Percentiles rank a stretch among this genome's conserved stretches.
phyloP scores from a whole-genome alignment of 1,139 yeast genomes.

The Yamadazyma membranifaciens region DNA sequence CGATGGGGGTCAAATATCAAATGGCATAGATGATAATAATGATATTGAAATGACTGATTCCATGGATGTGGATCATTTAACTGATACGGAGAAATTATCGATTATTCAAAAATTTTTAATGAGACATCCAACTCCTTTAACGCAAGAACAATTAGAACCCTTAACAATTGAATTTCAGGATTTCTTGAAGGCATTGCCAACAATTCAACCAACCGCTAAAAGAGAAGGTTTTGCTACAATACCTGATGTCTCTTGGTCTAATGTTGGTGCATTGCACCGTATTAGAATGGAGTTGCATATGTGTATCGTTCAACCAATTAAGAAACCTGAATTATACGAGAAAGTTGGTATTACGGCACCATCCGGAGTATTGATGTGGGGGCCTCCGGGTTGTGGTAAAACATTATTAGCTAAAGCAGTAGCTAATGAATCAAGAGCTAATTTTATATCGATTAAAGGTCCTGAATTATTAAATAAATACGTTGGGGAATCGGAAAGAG shows the following conservation, averaged over 20 bases:
- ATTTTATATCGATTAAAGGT: slow-evolving; percentile 91
- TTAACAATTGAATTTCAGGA: slow-evolving; percentile 76
- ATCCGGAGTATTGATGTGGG: slow-evolving; percentile 97
- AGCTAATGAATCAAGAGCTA: slow-evolving; percentile 94
- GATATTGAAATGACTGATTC: slow-evolving; percentile 15
- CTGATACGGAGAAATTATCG: slow-evolving; percentile 47
- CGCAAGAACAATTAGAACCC: slow-evolving; percentile 70
- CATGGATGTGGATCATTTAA: slow-evolving; percentile 47
- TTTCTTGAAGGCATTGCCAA: slow-evolving; percentile 80
- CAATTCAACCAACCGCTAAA: slow-evolving; percentile 95
- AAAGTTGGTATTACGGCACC: slow-evolving; percentile 96
- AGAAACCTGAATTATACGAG: slow-evolving; percentile 84
- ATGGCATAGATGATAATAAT: background rate
- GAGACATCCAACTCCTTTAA: slow-evolving; percentile 77
- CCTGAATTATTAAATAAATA: slow-evolving; percentile 92
- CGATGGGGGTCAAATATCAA: background rate
- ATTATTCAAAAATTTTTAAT: slow-evolving; percentile 71
- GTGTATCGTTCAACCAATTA: slow-evolving; percentile 97
- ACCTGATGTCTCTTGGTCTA: slow-evolving; percentile 95
- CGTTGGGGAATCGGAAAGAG: slow-evolving; percentile 95
- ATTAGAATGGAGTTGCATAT: slow-evolving; percentile 89
- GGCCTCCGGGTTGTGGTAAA: slow-evolving; percentile 99
- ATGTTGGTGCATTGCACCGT: slow-evolving; percentile 83
- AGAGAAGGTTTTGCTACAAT: slow-evolving; percentile 99
- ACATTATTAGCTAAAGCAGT: slow-evolving; percentile 95